phyloP scores from a whole-genome alignment of 192 early-diverging fungal genomes.

The Thamnidium elegans region DNA sequence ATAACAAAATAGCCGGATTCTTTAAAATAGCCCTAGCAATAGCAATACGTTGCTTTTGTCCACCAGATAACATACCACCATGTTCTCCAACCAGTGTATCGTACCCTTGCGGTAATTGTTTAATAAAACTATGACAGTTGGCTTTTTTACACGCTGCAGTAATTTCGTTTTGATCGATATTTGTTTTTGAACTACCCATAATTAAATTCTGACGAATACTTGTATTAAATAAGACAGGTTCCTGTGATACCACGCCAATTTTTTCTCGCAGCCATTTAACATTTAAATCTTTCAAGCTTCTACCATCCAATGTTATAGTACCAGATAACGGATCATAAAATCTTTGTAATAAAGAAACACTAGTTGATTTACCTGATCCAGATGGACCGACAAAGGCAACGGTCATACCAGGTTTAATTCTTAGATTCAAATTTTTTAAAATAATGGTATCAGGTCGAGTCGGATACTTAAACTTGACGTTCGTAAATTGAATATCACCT shows the following conservation, averaged over 20 bases:
- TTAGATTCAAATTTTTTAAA: conserved; percentile 67
- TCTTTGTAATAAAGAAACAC: conserved; percentile 78
- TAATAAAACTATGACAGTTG: conserved; percentile 80
- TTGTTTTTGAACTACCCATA: conserved; percentile 53
- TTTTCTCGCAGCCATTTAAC: conserved; percentile 76
- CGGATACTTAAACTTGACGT: conserved; percentile 85
- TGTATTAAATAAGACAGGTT: conserved; percentile 80
- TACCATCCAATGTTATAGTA: conserved; percentile 66
- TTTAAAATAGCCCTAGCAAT: conserved; percentile 89
- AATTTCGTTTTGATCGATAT: conserved; percentile 71
- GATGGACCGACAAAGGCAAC: conserved; percentile 86
- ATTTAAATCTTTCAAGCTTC: conserved; percentile 70
- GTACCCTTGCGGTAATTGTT: conserved; percentile 75
- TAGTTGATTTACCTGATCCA: conserved; percentile 88
- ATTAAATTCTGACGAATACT: conserved; percentile 78
- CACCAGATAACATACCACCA: conserved; percentile 72
- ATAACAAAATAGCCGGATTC: conserved; percentile 76
- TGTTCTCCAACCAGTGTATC: conserved; percentile 81
- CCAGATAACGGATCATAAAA: conserved; percentile 74
- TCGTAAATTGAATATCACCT: conserved; percentile 70
- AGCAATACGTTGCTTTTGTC: conserved; percentile 93
- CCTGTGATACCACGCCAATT: conserved; percentile 87
- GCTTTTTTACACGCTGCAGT: conserved; percentile 59
- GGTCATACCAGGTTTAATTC: conserved; percentile 67
- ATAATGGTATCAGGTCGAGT: conserved; percentile 76